phyloP scores from a whole-genome alignment of 768 basidiomycete species.

The Hirschioporus abietinus region DNA sequence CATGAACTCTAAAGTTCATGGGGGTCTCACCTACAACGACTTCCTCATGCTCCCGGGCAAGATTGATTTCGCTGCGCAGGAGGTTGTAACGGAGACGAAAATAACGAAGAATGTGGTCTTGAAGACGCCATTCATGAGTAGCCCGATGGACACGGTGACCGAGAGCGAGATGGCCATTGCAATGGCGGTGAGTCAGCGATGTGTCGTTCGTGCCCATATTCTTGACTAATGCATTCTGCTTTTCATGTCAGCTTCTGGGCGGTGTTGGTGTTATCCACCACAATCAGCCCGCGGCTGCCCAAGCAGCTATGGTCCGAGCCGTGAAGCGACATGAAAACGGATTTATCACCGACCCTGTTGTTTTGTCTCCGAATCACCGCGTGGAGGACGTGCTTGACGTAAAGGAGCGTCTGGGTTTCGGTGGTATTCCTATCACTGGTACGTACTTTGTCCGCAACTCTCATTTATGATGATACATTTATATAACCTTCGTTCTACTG shows the following conservation, averaged over 20 bases:
- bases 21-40: constrained; percentile 97
- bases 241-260: constrained; percentile 62
- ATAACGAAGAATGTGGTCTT: constrained; percentile 88
- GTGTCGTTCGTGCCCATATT: constrained; percentile 8
- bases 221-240: constrained; percentile 8
- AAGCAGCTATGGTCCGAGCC: constrained; percentile 95
- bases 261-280: constrained; percentile 99
- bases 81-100: constrained; percentile 76
- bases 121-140: constrained; percentile 95
- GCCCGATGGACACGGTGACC: constrained; percentile 99
- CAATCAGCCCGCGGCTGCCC: constrained; percentile 77
- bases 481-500: constrained; percentile 89
- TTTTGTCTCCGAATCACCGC: constrained; percentile 67
- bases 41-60: constrained; percentile 92
- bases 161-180: constrained; percentile 91
- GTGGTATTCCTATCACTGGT: constrained; percentile 98
- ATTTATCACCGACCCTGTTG: constrained; percentile 93
- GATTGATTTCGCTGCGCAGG: constrained; percentile 85
- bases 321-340: constrained; percentile 99
- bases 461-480: constrained; percentile 36
- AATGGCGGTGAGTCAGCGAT: constrained; percentile 65
- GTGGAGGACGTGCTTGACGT: constrained; percentile 92
- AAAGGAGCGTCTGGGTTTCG: constrained; percentile 88
- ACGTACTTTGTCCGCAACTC: constrained; percentile 28
- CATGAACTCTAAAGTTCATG: constrained; percentile 81